Percentiles rank a stretch among this genome's conserved stretches.
Conservation (phyloP, 352 stramenopile genomes). For the Phytophthora idaei region DNA sequence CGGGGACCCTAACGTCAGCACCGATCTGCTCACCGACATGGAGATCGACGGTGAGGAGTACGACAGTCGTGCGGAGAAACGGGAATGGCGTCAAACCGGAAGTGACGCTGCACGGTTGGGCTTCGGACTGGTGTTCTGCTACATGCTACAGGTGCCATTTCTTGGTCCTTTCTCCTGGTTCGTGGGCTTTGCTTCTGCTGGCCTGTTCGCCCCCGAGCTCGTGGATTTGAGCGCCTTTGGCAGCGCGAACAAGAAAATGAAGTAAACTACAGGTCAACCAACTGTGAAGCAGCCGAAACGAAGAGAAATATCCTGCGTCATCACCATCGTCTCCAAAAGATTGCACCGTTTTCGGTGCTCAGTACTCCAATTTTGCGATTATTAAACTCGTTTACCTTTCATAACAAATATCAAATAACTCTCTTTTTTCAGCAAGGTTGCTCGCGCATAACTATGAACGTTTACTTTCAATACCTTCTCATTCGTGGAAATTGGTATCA, state of each 20-base stretch:
- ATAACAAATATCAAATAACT: too few relatives aligned
- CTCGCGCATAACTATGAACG: too few relatives aligned
- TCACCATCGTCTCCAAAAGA: too few relatives aligned
- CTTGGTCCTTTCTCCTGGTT: slow-evolving; percentile 77
- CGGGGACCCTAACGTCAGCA: slow-evolving; percentile 34
- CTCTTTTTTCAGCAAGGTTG: too few relatives aligned
- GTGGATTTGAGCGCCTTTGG: slow-evolving; percentile 88
- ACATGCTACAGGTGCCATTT: slow-evolving; percentile 62
- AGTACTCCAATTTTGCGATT: too few relatives aligned
- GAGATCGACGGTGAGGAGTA: slow-evolving; percentile 35
- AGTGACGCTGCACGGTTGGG: slow-evolving; percentile 75
- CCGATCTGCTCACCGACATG: slow-evolving; percentile 41
- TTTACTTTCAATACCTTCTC: too few relatives aligned
- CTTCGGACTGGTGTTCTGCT: slow-evolving; percentile 69
- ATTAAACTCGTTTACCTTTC: too few relatives aligned
- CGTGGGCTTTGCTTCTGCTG: slow-evolving; percentile 63
- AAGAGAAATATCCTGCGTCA: too few relatives aligned
- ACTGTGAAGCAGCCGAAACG: too few relatives aligned
- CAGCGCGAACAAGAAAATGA: slow-evolving; percentile 28
- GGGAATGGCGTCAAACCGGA: slow-evolving; percentile 59
- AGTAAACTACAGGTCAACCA: background rate
- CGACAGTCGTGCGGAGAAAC: slow-evolving; percentile 30
- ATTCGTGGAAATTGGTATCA: background rate
- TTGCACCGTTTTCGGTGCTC: too few relatives aligned
- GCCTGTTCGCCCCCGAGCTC: slow-evolving; percentile 65